Conservation (phyloP, 2,329 filamentous ascomycete genomes). For the Tolypocladium cylindrosporum region DNA sequence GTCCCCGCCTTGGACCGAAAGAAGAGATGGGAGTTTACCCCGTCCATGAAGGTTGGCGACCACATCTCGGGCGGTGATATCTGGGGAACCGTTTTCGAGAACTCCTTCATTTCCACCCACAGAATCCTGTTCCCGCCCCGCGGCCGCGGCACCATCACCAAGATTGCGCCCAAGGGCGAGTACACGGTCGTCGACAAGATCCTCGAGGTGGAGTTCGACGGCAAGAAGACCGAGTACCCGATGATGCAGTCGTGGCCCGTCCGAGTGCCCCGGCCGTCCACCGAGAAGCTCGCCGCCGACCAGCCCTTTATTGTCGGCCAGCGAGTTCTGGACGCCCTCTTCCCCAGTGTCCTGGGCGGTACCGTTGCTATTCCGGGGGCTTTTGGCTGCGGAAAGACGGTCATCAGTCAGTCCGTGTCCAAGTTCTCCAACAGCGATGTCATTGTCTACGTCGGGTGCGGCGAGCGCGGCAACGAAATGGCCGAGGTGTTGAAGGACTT, state of each 20-base stretch:
- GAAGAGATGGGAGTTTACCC: constrained; percentile 96
- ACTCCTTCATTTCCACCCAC: constrained; percentile 88
- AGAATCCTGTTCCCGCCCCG: constrained; percentile 87
- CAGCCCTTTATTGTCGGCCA: constrained; percentile 94
- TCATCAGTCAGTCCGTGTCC: constrained; percentile 96
- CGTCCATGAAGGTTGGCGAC: constrained; percentile 85
- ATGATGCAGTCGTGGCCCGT: constrained; percentile 99
- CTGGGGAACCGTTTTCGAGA: constrained; percentile 91
- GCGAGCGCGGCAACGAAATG: constrained; percentile 98
- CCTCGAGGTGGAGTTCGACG: constrained; percentile 93
- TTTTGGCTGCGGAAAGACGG: constrained; percentile 98
- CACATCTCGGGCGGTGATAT: constrained; percentile 95
- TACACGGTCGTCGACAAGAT: constrained; percentile 94
- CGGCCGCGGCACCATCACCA: constrained; percentile 83
- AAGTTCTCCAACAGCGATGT: constrained; percentile 99
- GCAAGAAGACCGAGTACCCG: constrained; percentile 83
- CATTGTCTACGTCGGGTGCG: constrained; percentile 89
- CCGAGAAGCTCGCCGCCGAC: constrained; percentile 83
- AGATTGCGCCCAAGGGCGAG: constrained; percentile 77
- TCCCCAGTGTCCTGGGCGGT: constrained; percentile 92
- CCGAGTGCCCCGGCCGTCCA: constrained; percentile 84
- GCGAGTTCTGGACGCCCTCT: constrained; percentile 90
- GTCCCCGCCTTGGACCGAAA: constrained; percentile 79
- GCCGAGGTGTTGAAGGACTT: constrained; percentile 99
- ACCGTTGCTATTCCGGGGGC: constrained; percentile 97